Base-by-base conservation (phyloP, 768 basidiomycete genomes). In the Leucocoprinus birnbaumii region DNA sequence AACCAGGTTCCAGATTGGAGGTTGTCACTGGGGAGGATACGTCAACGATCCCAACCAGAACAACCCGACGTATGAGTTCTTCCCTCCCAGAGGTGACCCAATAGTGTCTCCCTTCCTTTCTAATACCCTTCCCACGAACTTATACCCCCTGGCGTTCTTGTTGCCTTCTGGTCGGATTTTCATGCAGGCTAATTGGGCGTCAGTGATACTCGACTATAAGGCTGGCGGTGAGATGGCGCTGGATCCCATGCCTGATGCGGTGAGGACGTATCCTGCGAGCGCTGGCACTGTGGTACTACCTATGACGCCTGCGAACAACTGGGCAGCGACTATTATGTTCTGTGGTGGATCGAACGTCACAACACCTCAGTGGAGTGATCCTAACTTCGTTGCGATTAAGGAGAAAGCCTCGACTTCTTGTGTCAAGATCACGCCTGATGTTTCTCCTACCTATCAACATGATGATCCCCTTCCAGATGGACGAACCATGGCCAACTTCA, bases 21-120 rank as follows among this genome's bases (percentile, higher is more conserved):
- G 85, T 2, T 80, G 79, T 58, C 65, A 65, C 45, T 71, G 73
- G 62, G 87, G 87, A 10, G 86, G 87, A 35, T 94, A 85, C 64
- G 84, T 91, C 59, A 91, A 89, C 68, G 81, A 81, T 51, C 73
- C 74, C 0, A 66, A 65, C 11, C 85, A 90, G 60, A 79, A 83
- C 58, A 89, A 91, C 63, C 91, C 90, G 0, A 89, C 86, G 0
- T 85, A 87, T 65, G 88, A 91, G 68, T 87, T 88, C 72, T 91
- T 83, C 74, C 90, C 90, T 5, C 74, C 80, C 9, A 26, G 31
- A 18, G 82, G 78, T 21, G 67, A 61, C n/a, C 76, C 86, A 3
- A 71, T 89, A 54, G 62, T 67, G n/a, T 82, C 86, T 2, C 76
- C 80, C n/a, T 79, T 91, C 63, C 78, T 94, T 8, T 65, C 77